Evolutionary conservation across 164 flowering plant species (phyloP).

Genomic region (Stephania yunnanensis): DNA sequence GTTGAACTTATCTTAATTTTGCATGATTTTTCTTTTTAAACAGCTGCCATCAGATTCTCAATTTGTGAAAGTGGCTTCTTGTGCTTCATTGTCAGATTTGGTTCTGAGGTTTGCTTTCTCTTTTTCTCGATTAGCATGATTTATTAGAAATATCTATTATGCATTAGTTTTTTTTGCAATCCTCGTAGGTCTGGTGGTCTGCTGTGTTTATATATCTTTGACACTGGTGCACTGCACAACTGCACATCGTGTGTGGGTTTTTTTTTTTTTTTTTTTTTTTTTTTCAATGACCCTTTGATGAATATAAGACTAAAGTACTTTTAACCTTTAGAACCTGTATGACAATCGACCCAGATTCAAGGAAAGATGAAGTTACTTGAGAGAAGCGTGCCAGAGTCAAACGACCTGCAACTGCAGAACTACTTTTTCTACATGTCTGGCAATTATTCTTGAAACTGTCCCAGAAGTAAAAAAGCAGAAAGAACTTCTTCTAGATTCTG

Average conservation of each 20-base stretch:
- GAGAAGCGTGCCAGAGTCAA: neutral
- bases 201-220: neutral
- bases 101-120: conserved; percentile 47
- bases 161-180: too few species aligned
- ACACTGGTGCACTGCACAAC: neutral
- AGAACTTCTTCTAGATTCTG: neutral
- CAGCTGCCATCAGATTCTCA: conserved; percentile 57
- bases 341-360: neutral
- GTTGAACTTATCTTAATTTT: neutral
- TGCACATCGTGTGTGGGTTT: neutral
- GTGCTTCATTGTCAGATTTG: conserved; percentile 63
- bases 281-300: neutral
- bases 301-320: neutral
- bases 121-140: neutral
- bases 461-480: neutral
- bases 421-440: neutral
- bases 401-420: neutral
- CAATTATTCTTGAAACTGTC: neutral
- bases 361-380: neutral
- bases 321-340: neutral
- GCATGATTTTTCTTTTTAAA: conserved; percentile 10
- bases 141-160: neutral
- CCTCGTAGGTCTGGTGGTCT: neutral
- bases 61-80: conserved; percentile 59
- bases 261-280: neutral